Evolutionary conservation across 2,329 filamentous ascomycete species (phyloP), one percentile per base, ranked within the genome.

Genomic region (Colletotrichum orchidophilum): DNA sequence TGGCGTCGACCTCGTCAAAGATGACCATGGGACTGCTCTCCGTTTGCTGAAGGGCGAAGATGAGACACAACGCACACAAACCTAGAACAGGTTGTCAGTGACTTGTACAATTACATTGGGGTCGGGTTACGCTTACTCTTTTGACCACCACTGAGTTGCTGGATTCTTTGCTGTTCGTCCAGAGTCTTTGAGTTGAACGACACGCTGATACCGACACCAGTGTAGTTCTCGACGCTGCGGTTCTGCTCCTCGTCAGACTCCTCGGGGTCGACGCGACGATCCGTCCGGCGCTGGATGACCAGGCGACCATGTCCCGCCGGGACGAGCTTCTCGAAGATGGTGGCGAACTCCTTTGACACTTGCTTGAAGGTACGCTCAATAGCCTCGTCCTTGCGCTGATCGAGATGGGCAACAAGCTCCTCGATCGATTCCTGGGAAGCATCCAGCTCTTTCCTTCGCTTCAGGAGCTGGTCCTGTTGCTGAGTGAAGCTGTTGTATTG

Each of bases 301-400:
- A 99, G 88, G 31, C 94, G 91, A 18, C 96, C 96, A 78, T 95
- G 94, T 42, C 96, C 96, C 1, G 96, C 95, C 3, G 96, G 96
- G 0, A 99, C 96, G 18, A 99, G 91, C 78, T 96, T 95, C 81
- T 96, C 94, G 77, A 99, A 99, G 68, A 99, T 95, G 72, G 91
- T 92, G 6, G 94, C 91, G 79, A 99, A 99, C 76, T 98, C 96
- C 73, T 92, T 92, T 26, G 94, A 97, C 53, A 99, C 96, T 81
- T 99, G 96, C 81, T 97, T 97, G 88, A 99, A 99, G 0, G 96
- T 99, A 27, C 96, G 94, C 81, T 98, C 95, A 74, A 99, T 98
- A 15, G 96, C 96, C 82, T 98, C 96, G 76, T 99, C 96, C 82
- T 99, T 99, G 72, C 95, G 92, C 78, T 96, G 94, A 79, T 99